Evolutionary conservation across 176 grass and related monocot species (phyloP).

Genomic region (Typha latifolia): DNA sequence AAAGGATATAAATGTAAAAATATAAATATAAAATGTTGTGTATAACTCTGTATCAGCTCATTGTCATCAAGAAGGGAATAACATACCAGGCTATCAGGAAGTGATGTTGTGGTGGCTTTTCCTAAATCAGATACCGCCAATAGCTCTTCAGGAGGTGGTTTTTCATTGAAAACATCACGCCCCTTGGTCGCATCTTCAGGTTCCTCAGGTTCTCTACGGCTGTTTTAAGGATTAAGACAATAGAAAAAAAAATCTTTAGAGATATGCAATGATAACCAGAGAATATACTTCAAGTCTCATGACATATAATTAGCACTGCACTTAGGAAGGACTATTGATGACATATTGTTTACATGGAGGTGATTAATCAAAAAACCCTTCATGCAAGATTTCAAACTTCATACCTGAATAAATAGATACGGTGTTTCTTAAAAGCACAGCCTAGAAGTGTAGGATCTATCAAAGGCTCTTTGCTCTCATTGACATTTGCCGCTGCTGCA

Average conservation of each 20-base stretch:
- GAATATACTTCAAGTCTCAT: no score
- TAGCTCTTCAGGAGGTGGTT: constrained; percentile 94
- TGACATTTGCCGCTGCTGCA: constrained; percentile 69
- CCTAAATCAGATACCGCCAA: constrained; percentile 87
- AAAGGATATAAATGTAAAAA: no score
- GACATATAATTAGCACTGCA: no score
- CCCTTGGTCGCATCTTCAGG: constrained; percentile 98
- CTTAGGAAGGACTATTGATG: not conserved
- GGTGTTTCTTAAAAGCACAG: constrained; percentile 95
- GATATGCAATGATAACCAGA: no score
- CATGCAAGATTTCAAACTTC: constrained; percentile 1
- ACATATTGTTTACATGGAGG: not conserved
- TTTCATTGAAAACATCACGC: constrained; percentile 97
- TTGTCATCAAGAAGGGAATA: constrained; percentile 2
- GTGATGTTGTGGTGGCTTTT: constrained; percentile 70
- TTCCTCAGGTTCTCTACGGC: constrained; percentile 89
- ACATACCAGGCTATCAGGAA: constrained; percentile 84
- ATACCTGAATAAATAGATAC: constrained; percentile 95
- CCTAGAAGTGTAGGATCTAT: constrained; percentile 81
- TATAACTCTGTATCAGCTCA: not conserved
- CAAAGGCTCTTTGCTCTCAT: constrained; percentile 84
- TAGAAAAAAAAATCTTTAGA: not conserved
- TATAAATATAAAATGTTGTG: no score
- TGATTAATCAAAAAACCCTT: constrained; percentile 7
- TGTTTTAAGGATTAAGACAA: constrained; percentile 29